These are phyloP conservation scores for Chlorociboria aeruginascens DNA, from an alignment of 495 filamentous ascomycete genomes.

Conservation along the genomic window DNA sequence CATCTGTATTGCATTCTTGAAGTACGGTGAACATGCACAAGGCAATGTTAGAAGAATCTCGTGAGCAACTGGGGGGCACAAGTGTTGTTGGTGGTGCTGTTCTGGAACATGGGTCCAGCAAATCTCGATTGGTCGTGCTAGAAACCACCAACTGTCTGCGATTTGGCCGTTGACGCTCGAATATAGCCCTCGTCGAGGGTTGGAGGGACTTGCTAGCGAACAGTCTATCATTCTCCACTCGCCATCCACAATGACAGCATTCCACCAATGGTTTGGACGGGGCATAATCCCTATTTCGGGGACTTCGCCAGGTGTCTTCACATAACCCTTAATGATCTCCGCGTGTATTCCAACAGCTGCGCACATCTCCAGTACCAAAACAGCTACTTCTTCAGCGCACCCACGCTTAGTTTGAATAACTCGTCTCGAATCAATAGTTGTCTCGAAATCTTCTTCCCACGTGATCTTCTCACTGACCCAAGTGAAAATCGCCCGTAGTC, in stretches of 20 bases:
- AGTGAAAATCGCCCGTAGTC: conserved; percentile 85
- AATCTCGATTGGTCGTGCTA: conserved; percentile 70
- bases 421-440: conserved; percentile 61
- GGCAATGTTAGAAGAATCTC: conserved; percentile 78
- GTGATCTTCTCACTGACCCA: conserved; percentile 91
- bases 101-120: conserved; percentile 94
- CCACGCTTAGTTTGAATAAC: conserved; percentile 77
- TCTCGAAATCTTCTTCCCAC: conserved; percentile 92
- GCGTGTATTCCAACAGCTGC: conserved; percentile 75
- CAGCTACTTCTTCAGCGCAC: conserved; percentile 82
- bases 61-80: conserved; percentile 75
- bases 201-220: conserved; percentile 79
- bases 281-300: conserved; percentile 64
- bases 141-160: conserved; percentile 86
- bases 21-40: conserved; percentile 74
- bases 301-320: conserved; percentile 80
- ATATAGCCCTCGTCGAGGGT: conserved; percentile 65
- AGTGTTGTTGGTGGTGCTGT: conserved; percentile 75
- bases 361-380: conserved; percentile 89
- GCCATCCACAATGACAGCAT: conserved; percentile 82
- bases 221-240: conserved; percentile 98
- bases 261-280: conserved; percentile 96
- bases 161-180: conserved; percentile 54
- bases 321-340: conserved; percentile 74
- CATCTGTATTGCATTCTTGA: conserved; percentile 66